Percentiles rank a stretch among this genome's conserved stretches.
phyloP scores from a whole-genome alignment of 164 flowering plant species.

The Stephania yunnanensis region DNA sequence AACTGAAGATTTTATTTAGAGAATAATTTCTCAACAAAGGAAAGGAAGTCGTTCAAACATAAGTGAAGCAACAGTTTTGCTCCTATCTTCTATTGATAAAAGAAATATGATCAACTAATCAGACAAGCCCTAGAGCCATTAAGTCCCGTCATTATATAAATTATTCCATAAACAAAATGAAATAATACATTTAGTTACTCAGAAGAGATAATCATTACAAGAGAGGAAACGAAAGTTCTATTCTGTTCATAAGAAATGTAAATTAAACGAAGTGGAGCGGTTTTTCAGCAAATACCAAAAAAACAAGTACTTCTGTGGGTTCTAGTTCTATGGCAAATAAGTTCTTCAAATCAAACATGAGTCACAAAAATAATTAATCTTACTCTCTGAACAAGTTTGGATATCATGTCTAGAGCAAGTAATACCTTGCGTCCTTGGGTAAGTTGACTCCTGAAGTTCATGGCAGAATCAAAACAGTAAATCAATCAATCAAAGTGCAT shows the following conservation, averaged over 20 bases:
- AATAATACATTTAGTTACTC: too few species aligned
- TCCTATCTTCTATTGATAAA: too few species aligned
- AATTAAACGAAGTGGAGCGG: background rate
- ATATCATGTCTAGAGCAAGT: conserved; percentile 62
- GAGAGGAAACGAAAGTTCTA: background rate
- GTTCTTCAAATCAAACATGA: background rate
- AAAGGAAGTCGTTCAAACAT: too few species aligned
- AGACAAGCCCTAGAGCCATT: too few species aligned
- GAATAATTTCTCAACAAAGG: too few species aligned
- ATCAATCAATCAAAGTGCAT: background rate
- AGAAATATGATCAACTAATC: too few species aligned
- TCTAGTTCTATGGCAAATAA: background rate
- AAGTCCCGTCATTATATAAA: too few species aligned
- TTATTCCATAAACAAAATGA: too few species aligned
- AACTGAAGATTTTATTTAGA: too few species aligned
- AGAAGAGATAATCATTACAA: background rate
- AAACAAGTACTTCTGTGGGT: background rate
- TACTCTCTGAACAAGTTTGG: conserved; percentile 81
- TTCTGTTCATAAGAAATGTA: background rate
- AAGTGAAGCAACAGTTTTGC: too few species aligned
- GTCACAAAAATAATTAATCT: background rate
- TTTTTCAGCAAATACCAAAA: background rate
- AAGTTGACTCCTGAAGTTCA: conserved; percentile 59
- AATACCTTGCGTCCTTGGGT: conserved; percentile 86
- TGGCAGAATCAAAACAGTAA: background rate